phyloP scores from a whole-genome alignment of 805 yeast genomes.

The Teunomyces atbi region DNA sequence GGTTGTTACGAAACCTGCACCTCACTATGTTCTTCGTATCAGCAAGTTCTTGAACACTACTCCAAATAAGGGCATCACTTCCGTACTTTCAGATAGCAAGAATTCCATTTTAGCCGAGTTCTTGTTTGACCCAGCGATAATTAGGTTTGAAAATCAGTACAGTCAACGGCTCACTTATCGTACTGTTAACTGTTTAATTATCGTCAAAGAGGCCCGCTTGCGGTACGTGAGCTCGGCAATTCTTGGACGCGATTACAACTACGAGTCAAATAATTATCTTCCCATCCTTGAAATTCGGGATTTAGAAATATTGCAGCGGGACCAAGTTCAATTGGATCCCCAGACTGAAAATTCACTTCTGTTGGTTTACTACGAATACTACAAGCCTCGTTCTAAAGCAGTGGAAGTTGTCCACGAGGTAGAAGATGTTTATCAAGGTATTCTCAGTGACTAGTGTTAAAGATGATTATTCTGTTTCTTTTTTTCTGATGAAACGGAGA shows the following conservation, averaged over 20 bases:
- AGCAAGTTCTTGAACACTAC: constrained; percentile 23
- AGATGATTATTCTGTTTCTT: background rate
- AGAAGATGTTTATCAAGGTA: constrained; percentile 5
- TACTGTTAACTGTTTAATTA: constrained; percentile 25
- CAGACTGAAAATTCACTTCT: background rate
- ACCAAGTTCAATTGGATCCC: constrained; percentile 18
- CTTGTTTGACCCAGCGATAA: constrained; percentile 24
- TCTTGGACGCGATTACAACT: constrained; percentile 3
- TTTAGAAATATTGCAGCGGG: constrained; percentile 32
- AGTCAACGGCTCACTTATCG: constrained; percentile 34
- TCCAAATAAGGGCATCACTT: constrained; percentile 23
- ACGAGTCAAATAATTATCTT: constrained; percentile 11
- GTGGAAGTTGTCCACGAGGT: background rate
- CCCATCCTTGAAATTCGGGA: constrained; percentile 28
- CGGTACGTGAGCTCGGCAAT: constrained; percentile 15
- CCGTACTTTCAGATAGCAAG: constrained; percentile 30
- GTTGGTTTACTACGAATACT: background rate
- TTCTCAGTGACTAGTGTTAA: constrained; percentile 9
- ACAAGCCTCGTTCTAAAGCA: background rate
- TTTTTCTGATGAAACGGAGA: background rate
- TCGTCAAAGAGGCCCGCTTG: constrained; percentile 27
- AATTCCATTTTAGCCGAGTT: constrained; percentile 31
- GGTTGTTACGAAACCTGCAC: background rate
- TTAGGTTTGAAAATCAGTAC: constrained; percentile 28
- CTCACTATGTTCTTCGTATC: constrained; percentile 18